phyloP scores from a whole-genome alignment of 108 stramenopile genomes.

The Cyclostephanos tholiformis region DNA sequence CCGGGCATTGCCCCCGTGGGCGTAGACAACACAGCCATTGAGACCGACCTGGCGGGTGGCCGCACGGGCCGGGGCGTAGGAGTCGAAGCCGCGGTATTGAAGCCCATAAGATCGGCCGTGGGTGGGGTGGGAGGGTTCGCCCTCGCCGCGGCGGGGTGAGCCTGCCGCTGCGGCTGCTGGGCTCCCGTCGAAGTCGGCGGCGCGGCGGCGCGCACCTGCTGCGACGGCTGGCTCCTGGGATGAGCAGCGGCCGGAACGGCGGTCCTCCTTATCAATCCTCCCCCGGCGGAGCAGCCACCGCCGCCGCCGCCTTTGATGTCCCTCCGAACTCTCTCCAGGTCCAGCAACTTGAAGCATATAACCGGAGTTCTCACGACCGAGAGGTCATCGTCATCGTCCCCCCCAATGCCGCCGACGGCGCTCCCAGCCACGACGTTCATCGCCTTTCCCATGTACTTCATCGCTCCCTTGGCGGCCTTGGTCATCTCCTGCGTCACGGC shows the following conservation, averaged over 20 bases:
- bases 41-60: slow-evolving; percentile 39
- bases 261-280: slow-evolving; percentile 9
- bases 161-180: slow-evolving; percentile 13
- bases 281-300: slow-evolving; percentile 29
- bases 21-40: slow-evolving; percentile 9
- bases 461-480: slow-evolving; percentile 82
- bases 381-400: slow-evolving; percentile 32
- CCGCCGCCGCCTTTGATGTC: slow-evolving; percentile 47
- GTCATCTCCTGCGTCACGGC: slow-evolving; percentile 47
- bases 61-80: slow-evolving; percentile 50
- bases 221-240: background rate
- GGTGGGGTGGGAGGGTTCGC: slow-evolving; percentile 19
- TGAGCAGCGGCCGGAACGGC: slow-evolving; percentile 18
- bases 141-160: background rate
- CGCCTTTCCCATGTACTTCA: slow-evolving; percentile 79
- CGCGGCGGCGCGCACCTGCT: slow-evolving; percentile 19
- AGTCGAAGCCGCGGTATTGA: slow-evolving; percentile 46
- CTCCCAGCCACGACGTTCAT: slow-evolving; percentile 58
- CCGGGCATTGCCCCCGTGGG: slow-evolving; percentile 55
- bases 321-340: slow-evolving; percentile 64
- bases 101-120: slow-evolving; percentile 73
- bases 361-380: slow-evolving; percentile 61
- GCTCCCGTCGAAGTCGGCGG: slow-evolving; percentile 23
- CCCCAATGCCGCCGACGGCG: slow-evolving; percentile 7
- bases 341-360: slow-evolving; percentile 83